Base-by-base conservation (phyloP, 805 yeast genomes). In the Metschnikowia cubensis region DNA sequence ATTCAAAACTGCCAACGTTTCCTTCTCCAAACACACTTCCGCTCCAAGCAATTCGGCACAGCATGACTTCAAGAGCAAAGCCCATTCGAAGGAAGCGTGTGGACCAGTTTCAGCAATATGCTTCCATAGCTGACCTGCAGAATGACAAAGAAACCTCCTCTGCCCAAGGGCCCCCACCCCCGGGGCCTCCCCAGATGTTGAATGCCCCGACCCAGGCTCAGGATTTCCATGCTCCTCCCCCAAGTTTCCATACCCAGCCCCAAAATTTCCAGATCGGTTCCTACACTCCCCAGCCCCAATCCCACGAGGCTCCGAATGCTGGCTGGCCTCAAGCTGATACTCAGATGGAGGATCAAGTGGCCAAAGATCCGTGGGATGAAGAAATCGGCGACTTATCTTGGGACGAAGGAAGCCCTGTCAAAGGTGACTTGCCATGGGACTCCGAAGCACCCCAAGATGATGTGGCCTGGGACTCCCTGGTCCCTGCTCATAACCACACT, bases 41-140 rank as follows among this genome's bases (percentile, higher is more conserved):
- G 31, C 49, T 22, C 32, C 40, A 34, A 45, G 21, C 29, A 13
- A 29, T 7, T 17, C 32, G 42, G 37, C 36, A 18, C 48, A 21
- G 15, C 37, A 54, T 54, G 57, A 52, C 47, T 31, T 25, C 52
- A 41, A 52, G 56, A 52, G 33, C 49, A 25, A 50, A 48, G 35
- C 38, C 51, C 42, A 38, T 48, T 20, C 44, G 48, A 29, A 46
- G 54, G 22, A 55, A 51, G 39, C 50, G 58, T 18, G 49, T 56
- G n/a, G 56, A 47, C 14, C 57, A 55, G 47, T 54, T 53, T 39
- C 58, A 54, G 48, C 56, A 54, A 45, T 54, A 54, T 38, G 47
- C 42, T 48, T 48, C 6, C 29, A 22, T 35, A n/a, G 45, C 36
- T 6, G 45, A 34, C 17, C 45, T 42, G 45, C 44, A 41, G 44